phyloP scores from a whole-genome alignment of 495 filamentous ascomycete genomes.

The Penicillium maclennaniae region DNA sequence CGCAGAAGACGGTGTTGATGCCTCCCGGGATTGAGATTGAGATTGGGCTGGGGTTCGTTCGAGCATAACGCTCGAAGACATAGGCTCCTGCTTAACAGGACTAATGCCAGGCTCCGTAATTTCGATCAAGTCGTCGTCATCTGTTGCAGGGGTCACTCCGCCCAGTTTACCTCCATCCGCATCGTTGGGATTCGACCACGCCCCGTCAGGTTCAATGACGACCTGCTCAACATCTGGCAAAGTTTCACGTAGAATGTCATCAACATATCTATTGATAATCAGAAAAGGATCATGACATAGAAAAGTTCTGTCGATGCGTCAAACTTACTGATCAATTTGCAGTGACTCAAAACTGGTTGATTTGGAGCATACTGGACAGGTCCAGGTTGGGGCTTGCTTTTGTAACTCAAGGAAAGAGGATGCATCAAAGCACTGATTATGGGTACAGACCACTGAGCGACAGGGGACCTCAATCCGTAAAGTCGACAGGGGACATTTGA shows the following conservation, averaged over 20 bases:
- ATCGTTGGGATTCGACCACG: conserved; percentile 59
- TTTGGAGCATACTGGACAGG: conserved; percentile 89
- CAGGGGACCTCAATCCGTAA: conserved; percentile 76
- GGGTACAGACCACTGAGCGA: conserved; percentile 73
- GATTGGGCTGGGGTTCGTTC: conserved; percentile 53
- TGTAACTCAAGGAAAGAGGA: conserved; percentile 87
- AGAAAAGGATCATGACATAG: neutral
- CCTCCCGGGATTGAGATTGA: conserved; percentile 50
- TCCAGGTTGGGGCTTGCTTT: conserved; percentile 93
- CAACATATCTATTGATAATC: conserved; percentile 67
- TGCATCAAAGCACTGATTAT: conserved; percentile 96
- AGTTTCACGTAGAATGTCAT: conserved; percentile 75
- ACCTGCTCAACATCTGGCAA: conserved; percentile 71
- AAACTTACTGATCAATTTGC: conserved; percentile 77
- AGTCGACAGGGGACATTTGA: conserved; percentile 89
- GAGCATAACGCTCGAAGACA: conserved; percentile 30
- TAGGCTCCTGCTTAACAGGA: conserved; percentile 45
- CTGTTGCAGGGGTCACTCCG: conserved; percentile 34
- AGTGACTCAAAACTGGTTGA: conserved; percentile 72
- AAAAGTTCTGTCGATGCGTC: neutral
- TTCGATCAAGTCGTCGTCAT: conserved; percentile 66
- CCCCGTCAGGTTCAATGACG: conserved; percentile 80
- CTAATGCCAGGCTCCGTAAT: conserved; percentile 52
- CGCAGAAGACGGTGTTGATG: conserved; percentile 46
- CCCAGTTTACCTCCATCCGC: conserved; percentile 32